Base-by-base conservation (phyloP, 352 stramenopile species). In the Phytophthora pisi region DNA sequence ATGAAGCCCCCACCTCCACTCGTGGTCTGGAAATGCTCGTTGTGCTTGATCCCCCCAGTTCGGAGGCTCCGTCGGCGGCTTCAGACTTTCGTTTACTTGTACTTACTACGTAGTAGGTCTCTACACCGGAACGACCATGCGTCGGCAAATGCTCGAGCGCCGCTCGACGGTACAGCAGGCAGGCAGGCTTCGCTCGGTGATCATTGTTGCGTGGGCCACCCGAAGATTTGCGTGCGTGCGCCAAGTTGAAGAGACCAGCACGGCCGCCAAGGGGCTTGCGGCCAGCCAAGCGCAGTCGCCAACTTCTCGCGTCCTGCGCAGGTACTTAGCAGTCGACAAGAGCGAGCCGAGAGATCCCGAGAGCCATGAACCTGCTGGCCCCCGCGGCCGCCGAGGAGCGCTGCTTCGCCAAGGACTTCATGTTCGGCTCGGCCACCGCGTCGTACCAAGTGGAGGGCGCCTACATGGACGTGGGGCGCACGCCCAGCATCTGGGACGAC, bases 401-500 rank as follows among this genome's bases (percentile, higher is more conserved):
- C n/a, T 87, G 78, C 62, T 87, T 87, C 60, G 31, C 63, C 0
- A 45, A 81, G 0, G 66, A 72, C 31, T 97, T 97, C 68, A 46
- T 91, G n/a, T 96, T 89, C 68, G 93, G 93, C n/a, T 79, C 78
- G 24, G 88, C 92, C 13, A 97, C 92, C 1, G 90, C 91, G 1
- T 73, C 84, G 18, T 97, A 97, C 76, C 93, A 98, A 77, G 91
- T 98, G 20, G 96, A 98, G 84, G 95, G 94, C 20, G 93, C 76
- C 2, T 75, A 75, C 24, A 77, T 91, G 40, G 80, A 89, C 30
- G 83, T 74, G n/a, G 92, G 91, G 7, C 75, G 89, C 18, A 92
- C 87, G 23, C 53, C 75, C 51, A 84, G 74, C 55, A 98, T 98
- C 57, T 99, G 96, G 96, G 95, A 99, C 78, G 82, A 85, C 23